Conservation (phyloP, 768 basidiomycete species). For the Leccinum variicolor region DNA sequence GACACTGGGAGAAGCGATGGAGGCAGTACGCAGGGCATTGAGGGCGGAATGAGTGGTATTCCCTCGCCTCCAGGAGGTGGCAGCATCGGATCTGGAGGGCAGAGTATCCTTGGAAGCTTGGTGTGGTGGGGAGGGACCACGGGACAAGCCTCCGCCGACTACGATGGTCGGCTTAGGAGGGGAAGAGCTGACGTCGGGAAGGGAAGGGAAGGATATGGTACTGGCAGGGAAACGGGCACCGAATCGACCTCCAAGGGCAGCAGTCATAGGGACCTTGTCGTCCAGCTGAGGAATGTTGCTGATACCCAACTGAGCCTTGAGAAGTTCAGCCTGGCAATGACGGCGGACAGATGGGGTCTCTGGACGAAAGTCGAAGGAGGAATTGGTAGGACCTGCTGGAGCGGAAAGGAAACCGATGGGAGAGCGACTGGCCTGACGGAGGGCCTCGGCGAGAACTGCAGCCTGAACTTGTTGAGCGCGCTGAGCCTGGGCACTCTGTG, state of each 20-base stretch:
- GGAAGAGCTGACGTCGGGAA: slow-evolving; percentile 36
- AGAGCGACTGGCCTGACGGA: slow-evolving; percentile 42
- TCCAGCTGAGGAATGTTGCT: slow-evolving; percentile 31
- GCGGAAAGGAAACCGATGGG: slow-evolving; percentile 44
- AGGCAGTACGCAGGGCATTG: slow-evolving; percentile 57
- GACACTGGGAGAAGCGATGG: slow-evolving; percentile 55
- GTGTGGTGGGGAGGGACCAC: slow-evolving; percentile 48
- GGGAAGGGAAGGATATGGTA: slow-evolving; percentile 37
- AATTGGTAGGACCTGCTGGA: slow-evolving; percentile 67
- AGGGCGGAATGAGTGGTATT: slow-evolving; percentile 68
- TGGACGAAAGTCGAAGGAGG: slow-evolving; percentile 63
- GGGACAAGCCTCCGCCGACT: slow-evolving; percentile 70
- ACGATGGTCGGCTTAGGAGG: slow-evolving; percentile 60
- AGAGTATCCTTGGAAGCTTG: slow-evolving; percentile 33
- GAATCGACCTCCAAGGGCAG: slow-evolving; percentile 72
- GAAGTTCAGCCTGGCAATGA: slow-evolving; percentile 63
- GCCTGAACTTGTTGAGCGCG: slow-evolving; percentile 60
- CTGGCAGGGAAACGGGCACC: slow-evolving; percentile 52
- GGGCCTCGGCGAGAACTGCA: slow-evolving; percentile 60
- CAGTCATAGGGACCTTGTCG: slow-evolving; percentile 77
- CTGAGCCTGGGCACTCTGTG: slow-evolving; percentile 67
- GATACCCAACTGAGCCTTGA: slow-evolving; percentile 57
- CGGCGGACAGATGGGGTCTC: slow-evolving; percentile 62
- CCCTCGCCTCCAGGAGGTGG: slow-evolving; percentile 77
- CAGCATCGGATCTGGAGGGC: slow-evolving; percentile 81